Conservation (phyloP, 2,329 filamentous ascomycete genomes). For the Diaporthe vexans region DNA sequence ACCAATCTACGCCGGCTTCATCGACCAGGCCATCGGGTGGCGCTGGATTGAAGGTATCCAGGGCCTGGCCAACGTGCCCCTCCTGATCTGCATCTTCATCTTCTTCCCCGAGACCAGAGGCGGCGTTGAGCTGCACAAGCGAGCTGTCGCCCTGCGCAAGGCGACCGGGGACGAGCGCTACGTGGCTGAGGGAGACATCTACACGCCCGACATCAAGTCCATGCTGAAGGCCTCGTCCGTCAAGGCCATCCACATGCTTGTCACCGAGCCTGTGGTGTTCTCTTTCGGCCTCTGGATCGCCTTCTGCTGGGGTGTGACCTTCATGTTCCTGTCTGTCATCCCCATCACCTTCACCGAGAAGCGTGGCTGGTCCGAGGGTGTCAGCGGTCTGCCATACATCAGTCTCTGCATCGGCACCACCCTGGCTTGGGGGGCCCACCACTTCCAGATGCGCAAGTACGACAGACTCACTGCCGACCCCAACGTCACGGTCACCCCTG, state of each 20-base stretch:
- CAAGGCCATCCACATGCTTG: conserved; percentile 47
- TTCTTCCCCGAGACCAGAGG: conserved; percentile 49
- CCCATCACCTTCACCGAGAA: conserved; percentile 65
- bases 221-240: conserved; percentile 64
- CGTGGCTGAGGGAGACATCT: conserved; percentile 64
- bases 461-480: conserved; percentile 54
- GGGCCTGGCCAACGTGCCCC: conserved; percentile 64
- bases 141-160: conserved; percentile 61
- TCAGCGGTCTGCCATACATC: conserved; percentile 65
- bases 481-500: conserved; percentile 55
- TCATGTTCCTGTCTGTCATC: conserved; percentile 66
- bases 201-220: conserved; percentile 61
- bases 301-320: conserved; percentile 62
- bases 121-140: conserved; percentile 55
- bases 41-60: conserved; percentile 68
- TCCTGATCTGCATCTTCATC: conserved; percentile 45
- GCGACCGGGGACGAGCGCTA: conserved; percentile 64
- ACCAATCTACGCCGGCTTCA: conserved; percentile 67
- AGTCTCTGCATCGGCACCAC: conserved; percentile 63
- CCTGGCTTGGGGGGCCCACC: conserved; percentile 61
- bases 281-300: conserved; percentile 41
- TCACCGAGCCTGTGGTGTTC: conserved; percentile 42
- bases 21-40: conserved; percentile 66
- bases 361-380: conserved; percentile 65
- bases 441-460: conserved; percentile 66